These are phyloP conservation scores for Ostreobium quekettii DNA, from an alignment of 139 green algal species.

Conservation along the genomic window DNA sequence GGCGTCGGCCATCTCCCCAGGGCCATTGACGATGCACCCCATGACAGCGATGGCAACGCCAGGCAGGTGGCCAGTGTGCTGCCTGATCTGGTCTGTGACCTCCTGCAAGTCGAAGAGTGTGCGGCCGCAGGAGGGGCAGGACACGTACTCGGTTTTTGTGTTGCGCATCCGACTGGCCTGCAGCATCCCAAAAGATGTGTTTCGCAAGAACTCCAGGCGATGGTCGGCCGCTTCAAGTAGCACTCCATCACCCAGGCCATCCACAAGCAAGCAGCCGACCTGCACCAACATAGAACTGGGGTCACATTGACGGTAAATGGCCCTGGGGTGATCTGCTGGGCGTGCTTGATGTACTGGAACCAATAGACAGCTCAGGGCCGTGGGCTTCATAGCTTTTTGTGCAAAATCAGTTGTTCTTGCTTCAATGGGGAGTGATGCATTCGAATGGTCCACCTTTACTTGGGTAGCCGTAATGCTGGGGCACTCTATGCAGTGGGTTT, in stretches of 20 bases:
- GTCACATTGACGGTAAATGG: no score
- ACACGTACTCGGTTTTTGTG: constrained; percentile 98
- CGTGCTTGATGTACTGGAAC: no score
- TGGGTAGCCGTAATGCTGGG: no score
- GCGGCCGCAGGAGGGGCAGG: constrained; percentile 91
- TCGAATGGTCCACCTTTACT: no score
- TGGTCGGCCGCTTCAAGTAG: constrained; percentile 67
- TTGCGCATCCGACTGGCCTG: constrained; percentile 95
- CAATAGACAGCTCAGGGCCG: no score
- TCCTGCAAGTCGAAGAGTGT: constrained; percentile 99
- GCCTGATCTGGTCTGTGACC: constrained; percentile 89
- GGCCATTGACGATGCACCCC: constrained; percentile 99
- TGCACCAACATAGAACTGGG: no score
- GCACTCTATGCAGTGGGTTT: no score
- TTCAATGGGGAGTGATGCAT: no score
- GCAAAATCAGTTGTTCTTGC: no score
- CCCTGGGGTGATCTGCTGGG: no score
- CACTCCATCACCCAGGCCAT: constrained; percentile 92
- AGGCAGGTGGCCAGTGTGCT: constrained; percentile 89
- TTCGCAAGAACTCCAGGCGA: constrained; percentile 81
- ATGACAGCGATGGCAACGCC: constrained; percentile 96
- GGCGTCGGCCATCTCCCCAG: constrained; percentile 98
- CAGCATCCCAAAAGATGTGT: constrained; percentile 91
- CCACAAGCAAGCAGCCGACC: constrained; percentile 39
- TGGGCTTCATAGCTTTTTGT: no score